phyloP scores from a whole-genome alignment of 169 alveolate genomes.

The Haemoproteus tartakovskyi region DNA sequence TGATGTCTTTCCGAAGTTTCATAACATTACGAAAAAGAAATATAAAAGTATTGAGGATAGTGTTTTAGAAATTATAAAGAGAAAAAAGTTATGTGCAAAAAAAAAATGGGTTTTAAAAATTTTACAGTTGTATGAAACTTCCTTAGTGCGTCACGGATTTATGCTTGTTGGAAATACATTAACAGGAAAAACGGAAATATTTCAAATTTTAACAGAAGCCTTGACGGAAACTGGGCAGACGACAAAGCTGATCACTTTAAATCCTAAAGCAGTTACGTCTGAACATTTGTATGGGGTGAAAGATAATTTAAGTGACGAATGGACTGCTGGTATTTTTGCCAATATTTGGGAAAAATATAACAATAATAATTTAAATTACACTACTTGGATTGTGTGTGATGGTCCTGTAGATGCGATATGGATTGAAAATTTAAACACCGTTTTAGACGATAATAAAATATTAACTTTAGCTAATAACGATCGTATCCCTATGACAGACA shows the following conservation, averaged over 20 bases:
- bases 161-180: constrained; percentile 97
- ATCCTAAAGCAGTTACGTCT: constrained; percentile 95
- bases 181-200: constrained; percentile 94
- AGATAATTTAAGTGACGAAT: constrained; percentile 91
- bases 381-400: constrained; percentile 97
- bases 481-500: constrained; percentile 88
- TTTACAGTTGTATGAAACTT: constrained; percentile 82
- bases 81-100: constrained; percentile 69
- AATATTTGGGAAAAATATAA: constrained; percentile 66
- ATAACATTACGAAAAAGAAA: constrained; percentile 89
- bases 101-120: constrained; percentile 50
- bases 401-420: constrained; percentile 99
- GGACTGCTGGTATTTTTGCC: constrained; percentile 88
- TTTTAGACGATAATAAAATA: constrained; percentile 97
- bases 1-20: constrained; percentile 95
- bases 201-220: constrained; percentile 88
- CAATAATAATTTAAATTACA: constrained; percentile 85
- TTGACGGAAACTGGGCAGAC: constrained; percentile 79
- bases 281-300: constrained; percentile 89
- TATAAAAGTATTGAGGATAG: constrained; percentile 89
- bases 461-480: constrained; percentile 96
- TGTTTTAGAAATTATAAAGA: constrained; percentile 79
- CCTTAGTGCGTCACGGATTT: constrained; percentile 96
- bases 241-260: constrained; percentile 88
- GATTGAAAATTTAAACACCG: constrained; percentile 99